Conservation (phyloP, 768 basidiomycete species). For the Udeniomyces megalosporus region DNA sequence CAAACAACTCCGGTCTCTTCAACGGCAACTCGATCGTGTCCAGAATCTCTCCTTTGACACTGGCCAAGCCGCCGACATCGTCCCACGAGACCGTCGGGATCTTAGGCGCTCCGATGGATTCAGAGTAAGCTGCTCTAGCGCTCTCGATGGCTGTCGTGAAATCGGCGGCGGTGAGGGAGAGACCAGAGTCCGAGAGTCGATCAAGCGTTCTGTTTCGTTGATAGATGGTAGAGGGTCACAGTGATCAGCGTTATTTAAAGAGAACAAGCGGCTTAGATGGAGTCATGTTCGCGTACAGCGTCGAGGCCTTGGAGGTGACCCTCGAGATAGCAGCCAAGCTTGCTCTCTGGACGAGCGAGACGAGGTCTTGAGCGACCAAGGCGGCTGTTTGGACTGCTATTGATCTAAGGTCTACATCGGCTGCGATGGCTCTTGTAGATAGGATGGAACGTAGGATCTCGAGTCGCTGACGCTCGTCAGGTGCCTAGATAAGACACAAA, state of each 20-base stretch:
- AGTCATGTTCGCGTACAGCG: no score
- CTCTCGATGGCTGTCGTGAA: conserved; percentile 55
- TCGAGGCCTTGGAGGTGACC: no score
- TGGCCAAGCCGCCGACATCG: conserved; percentile 79
- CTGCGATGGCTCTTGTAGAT: conserved; percentile 35
- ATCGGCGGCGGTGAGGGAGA: conserved; percentile 40
- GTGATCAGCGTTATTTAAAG: no score
- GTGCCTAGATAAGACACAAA: conserved; percentile 48
- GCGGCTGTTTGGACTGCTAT: conserved; percentile 83
- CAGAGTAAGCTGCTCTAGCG: conserved; percentile 62
- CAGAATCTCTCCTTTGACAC: conserved; percentile 78
- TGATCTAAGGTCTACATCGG: conserved; percentile 58
- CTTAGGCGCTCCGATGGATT: conserved; percentile 89
- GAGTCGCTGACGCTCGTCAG: conserved; percentile 56
- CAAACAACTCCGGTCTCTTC: conserved; percentile 76
- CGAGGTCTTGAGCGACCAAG: conserved; percentile 64
- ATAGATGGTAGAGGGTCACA: no score
- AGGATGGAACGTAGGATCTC: conserved; percentile 42
- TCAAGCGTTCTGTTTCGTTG: no score
- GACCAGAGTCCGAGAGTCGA: conserved; percentile 28
- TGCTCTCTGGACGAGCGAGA: conserved; percentile 48
- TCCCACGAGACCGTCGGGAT: conserved; percentile 95
- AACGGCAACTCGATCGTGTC: conserved; percentile 90
- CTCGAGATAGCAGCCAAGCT: conserved; percentile 27
- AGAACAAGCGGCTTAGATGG: no score